Evolutionary conservation across 352 stramenopile species (phyloP).

Genomic region (Pythium pyrilobum): DNA sequence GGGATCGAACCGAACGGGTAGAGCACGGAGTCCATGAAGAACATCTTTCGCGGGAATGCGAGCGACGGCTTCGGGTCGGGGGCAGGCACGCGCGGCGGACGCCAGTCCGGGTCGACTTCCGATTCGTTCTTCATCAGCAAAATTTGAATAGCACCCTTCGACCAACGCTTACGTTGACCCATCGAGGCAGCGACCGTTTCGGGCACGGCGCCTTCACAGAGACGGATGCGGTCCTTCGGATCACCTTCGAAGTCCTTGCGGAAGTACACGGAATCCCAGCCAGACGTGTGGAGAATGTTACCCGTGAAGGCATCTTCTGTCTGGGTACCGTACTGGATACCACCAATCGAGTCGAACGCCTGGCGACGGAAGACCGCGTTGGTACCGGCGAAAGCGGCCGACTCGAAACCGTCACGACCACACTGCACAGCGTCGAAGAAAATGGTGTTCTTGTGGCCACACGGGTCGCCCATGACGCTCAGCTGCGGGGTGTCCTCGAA

Average conservation of each 20-base stretch:
- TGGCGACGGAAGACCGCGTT: constrained; percentile 88
- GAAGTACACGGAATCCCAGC: constrained; percentile 88
- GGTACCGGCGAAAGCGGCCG: constrained; percentile 82
- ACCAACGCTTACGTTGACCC: constrained; percentile 86
- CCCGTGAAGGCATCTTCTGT: constrained; percentile 89
- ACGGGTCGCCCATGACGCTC: constrained; percentile 82
- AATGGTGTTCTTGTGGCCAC: constrained; percentile 88
- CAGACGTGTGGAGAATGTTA: constrained; percentile 78
- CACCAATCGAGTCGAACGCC: constrained; percentile 85
- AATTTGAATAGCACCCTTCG: constrained; percentile 87
- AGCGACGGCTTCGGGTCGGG: constrained; percentile 80
- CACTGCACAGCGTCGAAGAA: constrained; percentile 89
- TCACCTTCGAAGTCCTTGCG: constrained; percentile 89
- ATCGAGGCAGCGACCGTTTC: constrained; percentile 83
- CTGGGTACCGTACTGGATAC: constrained; percentile 87
- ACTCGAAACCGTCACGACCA: constrained; percentile 85
- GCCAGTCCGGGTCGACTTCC: constrained; percentile 86
- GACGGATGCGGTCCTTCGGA: constrained; percentile 75
- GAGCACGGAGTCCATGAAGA: constrained; percentile 87
- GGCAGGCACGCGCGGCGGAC: constrained; percentile 70
- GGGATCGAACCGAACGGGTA: constrained; percentile 87
- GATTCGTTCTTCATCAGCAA: constrained; percentile 87
- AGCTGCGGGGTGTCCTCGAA: constrained; percentile 85
- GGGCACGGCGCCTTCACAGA: constrained; percentile 79
- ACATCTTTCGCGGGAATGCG: constrained; percentile 83